Evolutionary conservation across 192 early-diverging fungal species (phyloP).

Genomic region (Backusella circina): DNA sequence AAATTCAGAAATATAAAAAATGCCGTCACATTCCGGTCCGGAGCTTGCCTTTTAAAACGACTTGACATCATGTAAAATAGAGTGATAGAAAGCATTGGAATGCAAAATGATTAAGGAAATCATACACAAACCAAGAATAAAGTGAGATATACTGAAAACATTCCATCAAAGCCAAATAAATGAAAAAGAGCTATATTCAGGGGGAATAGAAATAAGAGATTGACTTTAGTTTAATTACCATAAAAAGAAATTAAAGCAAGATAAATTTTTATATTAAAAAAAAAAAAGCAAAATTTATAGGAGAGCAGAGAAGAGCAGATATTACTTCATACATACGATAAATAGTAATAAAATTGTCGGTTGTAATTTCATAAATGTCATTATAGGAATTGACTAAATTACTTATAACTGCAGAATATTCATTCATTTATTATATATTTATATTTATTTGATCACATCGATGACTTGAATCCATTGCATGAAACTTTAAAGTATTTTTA

Average conservation of each 20-base stretch:
- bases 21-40: slow-evolving; percentile 3
- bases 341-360: background rate
- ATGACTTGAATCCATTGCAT: background rate
- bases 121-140: background rate
- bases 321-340: background rate
- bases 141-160: background rate
- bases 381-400: background rate
- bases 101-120: background rate
- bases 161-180: background rate
- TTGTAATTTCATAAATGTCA: background rate
- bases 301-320: background rate
- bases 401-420: background rate
- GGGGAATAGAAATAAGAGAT: background rate
- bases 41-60: background rate
- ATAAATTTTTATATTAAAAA: background rate
- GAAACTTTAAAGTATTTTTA: background rate
- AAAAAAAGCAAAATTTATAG: background rate
- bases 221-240: background rate
- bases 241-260: background rate
- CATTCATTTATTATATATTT: background rate
- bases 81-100: background rate
- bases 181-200: background rate
- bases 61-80: background rate
- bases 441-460: background rate
- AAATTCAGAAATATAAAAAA: background rate